Base-by-base conservation (phyloP, 306 rosid species). In the Fragaria nilgerrensis region DNA sequence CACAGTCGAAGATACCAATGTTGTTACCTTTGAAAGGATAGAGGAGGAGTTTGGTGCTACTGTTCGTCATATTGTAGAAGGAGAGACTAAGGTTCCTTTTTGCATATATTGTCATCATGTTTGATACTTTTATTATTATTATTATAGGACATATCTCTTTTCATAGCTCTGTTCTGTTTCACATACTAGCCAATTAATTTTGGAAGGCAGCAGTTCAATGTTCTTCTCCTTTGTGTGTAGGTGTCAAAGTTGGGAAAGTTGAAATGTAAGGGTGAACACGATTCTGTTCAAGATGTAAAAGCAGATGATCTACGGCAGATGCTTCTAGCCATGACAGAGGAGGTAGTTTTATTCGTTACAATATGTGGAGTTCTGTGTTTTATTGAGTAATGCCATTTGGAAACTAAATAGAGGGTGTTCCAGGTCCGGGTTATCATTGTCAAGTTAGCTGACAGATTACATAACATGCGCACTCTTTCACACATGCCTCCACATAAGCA, bases 321-420 rank as follows among this genome's bases (percentile, higher is more conserved):
- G 99, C 93, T 96, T 88, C 88, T 96, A 50, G 99, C 98, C 70
- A 96, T 96, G 99, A 96, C 99, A 69, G 97, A 92, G 82, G 99
- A 96, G 97, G 99, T 95, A 20, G 79, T 81, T 68, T 68, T 72
- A 64, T 70, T 81, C 55, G 50, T 72, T 43, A 36, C 68, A 73
- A 32, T 52, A 75, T n/a, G 80, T 77, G 70, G 68, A 74, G 59
- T 82, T 73, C 53, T 50, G 19, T 67, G 49, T 65, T 47, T 79
- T 75, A 39, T 72, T 49, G 23, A 50, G 82, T 73, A 82, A 82
- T 81, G 20, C 19, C 47, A 56, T 75, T 81, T 73, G 59, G 65
- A 68, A 79, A 83, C 86, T 82, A 72, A 84, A 50, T 59, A 48
- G 20, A 20, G 67, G 58, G 39, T 67, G 78, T 83, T 85, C 77